Evolutionary conservation across 768 basidiomycete genomes (phyloP).

Genomic region (Boletus vinaceobasis): DNA sequence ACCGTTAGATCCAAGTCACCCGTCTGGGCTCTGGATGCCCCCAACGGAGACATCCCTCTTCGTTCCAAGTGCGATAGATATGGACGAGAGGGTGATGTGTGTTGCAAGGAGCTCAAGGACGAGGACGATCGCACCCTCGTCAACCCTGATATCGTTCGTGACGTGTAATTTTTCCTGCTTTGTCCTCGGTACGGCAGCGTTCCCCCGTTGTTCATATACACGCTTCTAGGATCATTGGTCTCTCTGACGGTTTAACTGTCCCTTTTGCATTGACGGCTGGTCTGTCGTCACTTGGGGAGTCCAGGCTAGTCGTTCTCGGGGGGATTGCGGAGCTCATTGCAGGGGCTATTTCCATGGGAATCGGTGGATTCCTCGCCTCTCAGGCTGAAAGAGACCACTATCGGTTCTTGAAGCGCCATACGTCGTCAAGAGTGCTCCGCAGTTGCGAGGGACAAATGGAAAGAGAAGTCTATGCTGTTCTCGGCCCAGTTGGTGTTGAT

Average conservation of each 20-base stretch:
- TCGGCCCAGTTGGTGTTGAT: conserved; percentile 88
- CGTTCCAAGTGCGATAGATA: conserved; percentile 57
- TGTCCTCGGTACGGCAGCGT: background rate
- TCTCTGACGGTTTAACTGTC: conserved; percentile 86
- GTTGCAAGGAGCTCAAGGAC: conserved; percentile 84
- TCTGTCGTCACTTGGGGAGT: conserved; percentile 83
- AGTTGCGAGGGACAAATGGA: conserved; percentile 96
- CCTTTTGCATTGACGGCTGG: conserved; percentile 91
- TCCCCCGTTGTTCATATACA: background rate
- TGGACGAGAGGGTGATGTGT: conserved; percentile 58
- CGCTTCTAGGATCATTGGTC: conserved; percentile 71
- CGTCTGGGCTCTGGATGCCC: conserved; percentile 61
- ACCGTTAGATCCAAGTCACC: conserved; percentile 39
- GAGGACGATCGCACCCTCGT: conserved; percentile 78
- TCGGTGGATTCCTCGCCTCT: conserved; percentile 96
- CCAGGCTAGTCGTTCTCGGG: conserved; percentile 88
- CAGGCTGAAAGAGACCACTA: conserved; percentile 96
- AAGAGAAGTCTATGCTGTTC: conserved; percentile 84
- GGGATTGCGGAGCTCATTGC: conserved; percentile 96
- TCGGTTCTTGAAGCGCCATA: conserved; percentile 72
- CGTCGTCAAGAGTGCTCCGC: conserved; percentile 75
- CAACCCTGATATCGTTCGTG: conserved; percentile 84
- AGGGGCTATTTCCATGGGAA: conserved; percentile 97
- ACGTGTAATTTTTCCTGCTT: conserved; percentile 54
- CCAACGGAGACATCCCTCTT: conserved; percentile 43